These are phyloP conservation scores for Kwoniella bestiolae DNA, from an alignment of 768 basidiomycete species.

Conservation along the genomic window DNA sequence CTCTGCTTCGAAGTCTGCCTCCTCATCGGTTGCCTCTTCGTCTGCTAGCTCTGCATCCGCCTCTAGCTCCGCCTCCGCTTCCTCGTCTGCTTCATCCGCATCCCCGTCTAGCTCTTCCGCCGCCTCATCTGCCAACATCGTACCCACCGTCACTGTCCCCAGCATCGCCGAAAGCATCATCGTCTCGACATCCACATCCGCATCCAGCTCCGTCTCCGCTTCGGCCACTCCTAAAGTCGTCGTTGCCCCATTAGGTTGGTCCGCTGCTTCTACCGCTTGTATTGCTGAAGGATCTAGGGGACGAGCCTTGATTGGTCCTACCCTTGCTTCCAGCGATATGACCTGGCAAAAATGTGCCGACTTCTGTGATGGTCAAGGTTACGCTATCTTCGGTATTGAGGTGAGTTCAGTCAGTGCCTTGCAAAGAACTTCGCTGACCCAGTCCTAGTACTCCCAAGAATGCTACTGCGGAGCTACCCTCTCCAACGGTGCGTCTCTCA, in stretches of 20 bases:
- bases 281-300: constrained; percentile 24
- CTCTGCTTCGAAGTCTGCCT: neutral
- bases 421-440: constrained; percentile 31
- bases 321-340: constrained; percentile 23
- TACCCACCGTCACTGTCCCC: constrained; percentile 8
- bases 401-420: constrained; percentile 32
- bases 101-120: constrained; percentile 7
- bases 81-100: constrained; percentile 1
- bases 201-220: constrained; percentile 8
- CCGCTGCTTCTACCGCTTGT: constrained; percentile 23
- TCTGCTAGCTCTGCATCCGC: constrained; percentile 13
- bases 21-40: neutral
- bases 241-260: constrained; percentile 23
- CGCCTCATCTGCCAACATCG: constrained; percentile 8
- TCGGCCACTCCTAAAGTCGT: constrained; percentile 4
- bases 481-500: constrained; percentile 34
- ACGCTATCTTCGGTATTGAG: constrained; percentile 36
- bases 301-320: constrained; percentile 21
- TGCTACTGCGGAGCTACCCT: constrained; percentile 38
- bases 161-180: constrained; percentile 2
- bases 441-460: constrained; percentile 26
- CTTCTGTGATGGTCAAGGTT: constrained; percentile 36
- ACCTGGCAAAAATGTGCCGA: constrained; percentile 29
- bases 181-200: constrained; percentile 11
- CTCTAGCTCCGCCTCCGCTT: constrained; percentile 4